Evolutionary conservation across 768 basidiomycete genomes (phyloP), one percentile per base, ranked within the genome.

Genomic region (Epithele typhae): DNA sequence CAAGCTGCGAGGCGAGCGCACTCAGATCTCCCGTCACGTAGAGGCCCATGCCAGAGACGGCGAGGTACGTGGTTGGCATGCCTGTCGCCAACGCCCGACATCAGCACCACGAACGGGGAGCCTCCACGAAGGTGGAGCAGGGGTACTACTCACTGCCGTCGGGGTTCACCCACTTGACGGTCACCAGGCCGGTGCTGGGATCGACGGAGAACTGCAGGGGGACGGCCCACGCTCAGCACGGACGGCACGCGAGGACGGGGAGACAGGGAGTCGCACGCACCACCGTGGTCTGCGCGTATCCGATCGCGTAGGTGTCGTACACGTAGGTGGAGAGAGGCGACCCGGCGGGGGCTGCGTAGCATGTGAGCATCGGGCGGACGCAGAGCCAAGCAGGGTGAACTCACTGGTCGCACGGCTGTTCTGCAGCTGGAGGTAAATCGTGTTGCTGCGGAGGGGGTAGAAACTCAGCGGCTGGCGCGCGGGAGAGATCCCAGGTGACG

Each of bases 241-340:
- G 36, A n/a, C 10, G 3, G 17, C 6, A 21, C 23, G 14, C 3
- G 5, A 14, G 5, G n/a, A 14, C 18, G 8, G 15, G 1, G 22
- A 7, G 5, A 30, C 1, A 5, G 6, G 17, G 4, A 18, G 22
- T 22, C 14, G 33, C 3, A 48, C 55, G 4, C 25, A 54, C 56
- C 35, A 58, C 48, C 9, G 51, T 48, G 11, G 56, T 55, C 46
- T 58, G 50, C 25, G 48, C 51, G 22, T 55, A 58, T 12, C 56
- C 56, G 34, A 53, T 53, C 21, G 49, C 52, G 23, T 53, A 56
- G 12, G 54, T 56, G 32, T 51, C 51, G 48, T 49, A 55, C 15
- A 53, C 46, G 40, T 55, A 52, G 1, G 46, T 51, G 21, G 50
- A 43, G 5, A 46, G 25, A 2, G 51, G 22, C 22, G 43, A 25